Conservation (phyloP, 441 rosid species). For the Brassica balearica region DNA sequence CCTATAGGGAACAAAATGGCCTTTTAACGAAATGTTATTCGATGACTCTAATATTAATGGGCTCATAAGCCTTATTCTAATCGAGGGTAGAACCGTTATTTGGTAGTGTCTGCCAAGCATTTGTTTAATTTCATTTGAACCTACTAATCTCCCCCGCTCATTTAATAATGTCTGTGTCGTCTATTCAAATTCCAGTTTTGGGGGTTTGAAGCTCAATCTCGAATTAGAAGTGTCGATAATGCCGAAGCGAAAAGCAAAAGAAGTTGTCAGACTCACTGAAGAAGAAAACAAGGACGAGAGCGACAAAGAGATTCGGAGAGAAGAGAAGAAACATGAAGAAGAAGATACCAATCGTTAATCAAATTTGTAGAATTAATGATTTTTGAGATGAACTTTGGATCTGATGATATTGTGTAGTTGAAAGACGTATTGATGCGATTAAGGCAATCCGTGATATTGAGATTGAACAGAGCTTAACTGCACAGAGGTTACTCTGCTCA, state of each 20-base stretch:
- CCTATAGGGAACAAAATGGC: background rate
- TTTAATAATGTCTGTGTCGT: background rate
- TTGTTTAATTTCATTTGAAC: background rate
- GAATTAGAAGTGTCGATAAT: conserved; percentile 32
- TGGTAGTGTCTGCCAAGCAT: background rate
- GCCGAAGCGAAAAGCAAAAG: conserved; percentile 58
- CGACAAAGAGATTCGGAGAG: conserved; percentile 26
- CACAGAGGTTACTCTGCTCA: conserved; percentile 66
- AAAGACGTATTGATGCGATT: conserved; percentile 67
- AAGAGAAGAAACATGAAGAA: conserved; percentile 5
- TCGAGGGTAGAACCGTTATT: background rate
- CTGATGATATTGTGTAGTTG: conserved; percentile 45
- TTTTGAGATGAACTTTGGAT: background rate
- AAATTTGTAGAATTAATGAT: background rate
- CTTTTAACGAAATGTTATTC: background rate
- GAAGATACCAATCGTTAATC: conserved; percentile 43
- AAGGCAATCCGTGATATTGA: conserved; percentile 78
- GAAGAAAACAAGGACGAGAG: conserved; percentile 8
- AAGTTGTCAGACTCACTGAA: conserved; percentile 46
- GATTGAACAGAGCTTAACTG: conserved; percentile 64
- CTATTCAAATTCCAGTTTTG: background rate
- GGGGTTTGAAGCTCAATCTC: background rate
- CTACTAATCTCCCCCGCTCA: background rate
- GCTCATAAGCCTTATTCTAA: background rate
- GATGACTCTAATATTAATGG: too few species aligned